Evolutionary conservation across 2,329 filamentous ascomycete species (phyloP).

Genomic region (Ophiocordyceps camponoti-leonardi): DNA sequence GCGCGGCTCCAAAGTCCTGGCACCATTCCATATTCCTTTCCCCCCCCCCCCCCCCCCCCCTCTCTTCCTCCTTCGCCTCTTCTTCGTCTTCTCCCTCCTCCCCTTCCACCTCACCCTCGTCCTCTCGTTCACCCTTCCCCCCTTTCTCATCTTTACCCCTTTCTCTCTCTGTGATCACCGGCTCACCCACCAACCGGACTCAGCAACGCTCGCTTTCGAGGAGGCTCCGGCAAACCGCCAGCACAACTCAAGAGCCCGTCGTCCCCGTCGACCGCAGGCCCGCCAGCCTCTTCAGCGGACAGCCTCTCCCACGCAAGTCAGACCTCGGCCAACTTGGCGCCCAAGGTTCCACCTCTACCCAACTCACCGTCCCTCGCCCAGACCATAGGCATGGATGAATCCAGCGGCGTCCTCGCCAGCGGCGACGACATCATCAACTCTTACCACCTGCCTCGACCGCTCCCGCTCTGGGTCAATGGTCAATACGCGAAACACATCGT

Average conservation of each 20-base stretch:
- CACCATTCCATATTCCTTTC: background rate
- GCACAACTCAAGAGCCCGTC: slow-evolving; percentile 35
- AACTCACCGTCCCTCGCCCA: slow-evolving; percentile 47
- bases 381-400: slow-evolving; percentile 51
- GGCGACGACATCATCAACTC: slow-evolving; percentile 38
- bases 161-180: background rate
- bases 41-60: background rate
- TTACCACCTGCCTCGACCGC: slow-evolving; percentile 47
- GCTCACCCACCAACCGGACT: slow-evolving; percentile 10
- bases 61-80: background rate
- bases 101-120: background rate
- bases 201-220: slow-evolving; percentile 42
- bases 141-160: background rate
- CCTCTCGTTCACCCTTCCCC: background rate
- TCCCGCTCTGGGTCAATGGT: slow-evolving; percentile 60
- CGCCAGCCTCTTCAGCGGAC: slow-evolving; percentile 30
- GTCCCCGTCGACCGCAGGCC: slow-evolving; percentile 26
- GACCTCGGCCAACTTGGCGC: slow-evolving; percentile 33
- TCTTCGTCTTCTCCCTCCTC: background rate
- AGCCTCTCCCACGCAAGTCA: slow-evolving; percentile 28
- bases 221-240: slow-evolving; percentile 32
- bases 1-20: background rate
- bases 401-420: slow-evolving; percentile 26
- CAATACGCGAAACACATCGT: slow-evolving; percentile 73
- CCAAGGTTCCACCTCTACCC: slow-evolving; percentile 42